A percentile compares a stretch with the other conserved stretches of the same genome.
Evolutionary conservation across 2,329 filamentous ascomycete genomes (phyloP).

Genomic region (Colletotrichum shisoi): DNA sequence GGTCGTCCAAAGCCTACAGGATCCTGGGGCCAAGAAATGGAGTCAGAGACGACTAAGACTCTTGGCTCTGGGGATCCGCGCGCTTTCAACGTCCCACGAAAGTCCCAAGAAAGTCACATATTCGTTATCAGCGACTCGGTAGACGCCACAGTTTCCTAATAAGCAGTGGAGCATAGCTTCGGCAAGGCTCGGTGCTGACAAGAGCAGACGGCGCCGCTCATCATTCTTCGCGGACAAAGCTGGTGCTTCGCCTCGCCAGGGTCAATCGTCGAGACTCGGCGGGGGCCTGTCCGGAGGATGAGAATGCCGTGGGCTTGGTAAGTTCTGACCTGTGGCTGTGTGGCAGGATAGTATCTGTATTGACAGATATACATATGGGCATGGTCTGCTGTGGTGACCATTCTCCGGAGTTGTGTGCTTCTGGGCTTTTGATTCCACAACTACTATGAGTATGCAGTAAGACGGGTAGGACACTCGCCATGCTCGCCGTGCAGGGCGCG

Average conservation of each 20-base stretch:
- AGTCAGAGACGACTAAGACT: constrained; percentile 17
- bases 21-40: constrained; percentile 14
- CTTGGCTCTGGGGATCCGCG: constrained; percentile 36
- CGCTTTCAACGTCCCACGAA: constrained; percentile 18
- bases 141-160: neutral
- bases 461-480: constrained; percentile 7
- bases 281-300: neutral
- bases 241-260: neutral
- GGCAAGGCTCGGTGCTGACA: neutral
- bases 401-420: neutral
- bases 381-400: neutral
- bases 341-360: constrained; percentile 1
- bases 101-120: constrained; percentile 23
- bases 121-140: constrained; percentile 29
- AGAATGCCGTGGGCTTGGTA: constrained; percentile 15
- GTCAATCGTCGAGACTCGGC: neutral
- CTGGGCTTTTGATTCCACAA: too few species aligned
- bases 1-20: neutral
- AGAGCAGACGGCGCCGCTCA: neutral
- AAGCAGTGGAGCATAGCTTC: neutral
- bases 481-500: constrained; percentile 12
- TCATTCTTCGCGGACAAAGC: neutral
- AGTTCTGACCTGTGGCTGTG: constrained; percentile 13
- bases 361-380: neutral
- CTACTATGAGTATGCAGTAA: neutral